phyloP scores from a whole-genome alignment of 2,329 filamentous ascomycete genomes.

The Gremmenia infestans region DNA sequence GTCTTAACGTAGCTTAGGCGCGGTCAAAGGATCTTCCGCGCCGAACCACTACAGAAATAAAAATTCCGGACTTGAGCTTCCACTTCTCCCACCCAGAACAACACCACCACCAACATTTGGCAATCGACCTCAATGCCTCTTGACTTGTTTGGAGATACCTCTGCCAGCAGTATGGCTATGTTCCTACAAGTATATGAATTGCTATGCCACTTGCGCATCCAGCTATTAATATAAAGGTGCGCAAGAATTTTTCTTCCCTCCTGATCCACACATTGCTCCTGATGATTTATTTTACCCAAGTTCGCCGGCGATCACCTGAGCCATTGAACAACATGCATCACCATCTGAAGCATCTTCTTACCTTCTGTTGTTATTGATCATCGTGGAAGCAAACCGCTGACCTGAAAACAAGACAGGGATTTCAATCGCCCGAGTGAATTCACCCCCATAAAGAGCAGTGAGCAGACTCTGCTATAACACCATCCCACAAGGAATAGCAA shows the following conservation, averaged over 20 bases:
- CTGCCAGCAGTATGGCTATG: too few species aligned
- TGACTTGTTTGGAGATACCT: too few species aligned
- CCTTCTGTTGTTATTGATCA: conserved; percentile 7
- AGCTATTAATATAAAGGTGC: background rate
- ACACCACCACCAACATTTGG: too few species aligned
- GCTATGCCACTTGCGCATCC: background rate
- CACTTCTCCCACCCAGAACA: background rate
- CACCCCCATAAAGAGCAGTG: too few species aligned
- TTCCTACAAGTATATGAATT: background rate
- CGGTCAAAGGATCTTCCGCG: background rate
- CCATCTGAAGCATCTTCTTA: conserved; percentile 56
- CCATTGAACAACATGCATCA: conserved; percentile 61
- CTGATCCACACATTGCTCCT: conserved; percentile 23
- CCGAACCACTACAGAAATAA: background rate
- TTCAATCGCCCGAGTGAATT: background rate
- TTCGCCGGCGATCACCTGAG: conserved; percentile 34
- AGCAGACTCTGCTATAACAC: too few species aligned
- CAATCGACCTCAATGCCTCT: too few species aligned
- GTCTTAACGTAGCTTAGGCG: background rate
- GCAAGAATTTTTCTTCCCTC: background rate
- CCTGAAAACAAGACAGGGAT: background rate
- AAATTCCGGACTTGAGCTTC: background rate
- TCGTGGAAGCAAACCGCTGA: conserved; percentile 6
- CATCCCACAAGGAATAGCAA: too few species aligned
- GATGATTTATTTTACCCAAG: conserved; percentile 30